Evolutionary conservation across 2,329 filamentous ascomycete genomes (phyloP).

Genomic region (Rhexocercosporidium sp.): DNA sequence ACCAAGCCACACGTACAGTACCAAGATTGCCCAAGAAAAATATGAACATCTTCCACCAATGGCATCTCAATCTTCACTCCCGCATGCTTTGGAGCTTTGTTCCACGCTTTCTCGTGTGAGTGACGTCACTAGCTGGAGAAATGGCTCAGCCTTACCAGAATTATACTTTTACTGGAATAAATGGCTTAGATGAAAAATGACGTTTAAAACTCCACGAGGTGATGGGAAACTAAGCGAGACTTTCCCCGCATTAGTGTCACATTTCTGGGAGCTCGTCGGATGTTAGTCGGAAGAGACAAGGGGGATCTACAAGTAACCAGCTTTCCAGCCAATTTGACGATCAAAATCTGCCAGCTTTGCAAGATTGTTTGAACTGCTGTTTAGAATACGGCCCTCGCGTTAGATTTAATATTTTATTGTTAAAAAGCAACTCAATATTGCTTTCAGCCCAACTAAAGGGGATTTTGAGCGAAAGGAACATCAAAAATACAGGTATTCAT

Average conservation of each 20-base stretch:
- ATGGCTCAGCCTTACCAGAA: neutral
- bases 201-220: no score
- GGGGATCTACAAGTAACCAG: no score
- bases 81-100: neutral
- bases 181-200: neutral
- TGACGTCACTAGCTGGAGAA: neutral
- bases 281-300: no score
- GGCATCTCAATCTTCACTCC: neutral
- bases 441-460: neutral
- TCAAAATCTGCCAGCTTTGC: no score
- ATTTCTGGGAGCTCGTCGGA: no score
- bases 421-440: no score
- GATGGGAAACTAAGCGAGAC: no score
- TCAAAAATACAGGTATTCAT: neutral
- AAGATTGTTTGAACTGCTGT: no score
- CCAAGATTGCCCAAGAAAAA: slow-evolving; percentile 2
- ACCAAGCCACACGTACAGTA: neutral
- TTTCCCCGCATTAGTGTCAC: no score
- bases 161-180: neutral
- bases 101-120: neutral
- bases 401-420: no score
- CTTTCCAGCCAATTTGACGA: no score
- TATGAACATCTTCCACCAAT: slow-evolving; percentile 2
- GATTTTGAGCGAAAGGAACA: neutral
- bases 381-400: no score